These are phyloP conservation scores for Hymenoscyphus repandus DNA, from an alignment of 2,329 filamentous ascomycete genomes.

Conservation along the genomic window DNA sequence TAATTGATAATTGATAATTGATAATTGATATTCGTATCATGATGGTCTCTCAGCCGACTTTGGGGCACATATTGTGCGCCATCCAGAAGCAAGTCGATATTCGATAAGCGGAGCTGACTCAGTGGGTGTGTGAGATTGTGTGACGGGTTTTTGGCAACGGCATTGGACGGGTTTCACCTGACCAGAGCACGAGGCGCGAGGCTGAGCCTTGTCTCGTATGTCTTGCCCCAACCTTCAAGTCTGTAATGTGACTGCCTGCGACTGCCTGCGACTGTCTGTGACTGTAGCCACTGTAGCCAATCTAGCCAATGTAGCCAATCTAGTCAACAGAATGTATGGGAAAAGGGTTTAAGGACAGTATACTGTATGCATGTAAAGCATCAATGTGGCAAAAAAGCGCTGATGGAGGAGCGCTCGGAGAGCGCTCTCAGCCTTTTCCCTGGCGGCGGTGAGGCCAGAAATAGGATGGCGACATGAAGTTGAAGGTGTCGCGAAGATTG, in stretches of 20 bases:
- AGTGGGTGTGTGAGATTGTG: neutral
- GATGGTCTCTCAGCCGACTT: neutral
- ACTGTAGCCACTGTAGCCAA: too few species aligned
- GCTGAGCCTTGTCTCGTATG: conserved; percentile 2
- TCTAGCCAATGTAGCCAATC: too few species aligned
- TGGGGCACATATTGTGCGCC: too few species aligned
- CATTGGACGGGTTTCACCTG: conserved; percentile 1
- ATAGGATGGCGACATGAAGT: neutral
- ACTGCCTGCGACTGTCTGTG: neutral
- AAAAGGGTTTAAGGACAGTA: too few species aligned
- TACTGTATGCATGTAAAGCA: too few species aligned
- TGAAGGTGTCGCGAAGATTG: neutral
- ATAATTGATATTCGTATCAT: neutral
- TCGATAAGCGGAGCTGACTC: neutral
- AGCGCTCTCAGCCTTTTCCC: neutral
- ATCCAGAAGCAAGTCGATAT: too few species aligned
- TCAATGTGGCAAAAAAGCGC: too few species aligned
- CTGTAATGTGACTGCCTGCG: neutral
- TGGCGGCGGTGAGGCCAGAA: neutral
- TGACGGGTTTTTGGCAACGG: neutral
- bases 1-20: neutral
- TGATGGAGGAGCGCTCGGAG: too few species aligned
- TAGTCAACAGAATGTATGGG: too few species aligned
- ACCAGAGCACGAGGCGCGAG: neutral
- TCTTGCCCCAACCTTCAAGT: neutral